A percentile compares a stretch with the other conserved stretches of the same genome.
Evolutionary conservation across 2,329 filamentous ascomycete genomes (phyloP).

Genomic region (Penicillium sp.): DNA sequence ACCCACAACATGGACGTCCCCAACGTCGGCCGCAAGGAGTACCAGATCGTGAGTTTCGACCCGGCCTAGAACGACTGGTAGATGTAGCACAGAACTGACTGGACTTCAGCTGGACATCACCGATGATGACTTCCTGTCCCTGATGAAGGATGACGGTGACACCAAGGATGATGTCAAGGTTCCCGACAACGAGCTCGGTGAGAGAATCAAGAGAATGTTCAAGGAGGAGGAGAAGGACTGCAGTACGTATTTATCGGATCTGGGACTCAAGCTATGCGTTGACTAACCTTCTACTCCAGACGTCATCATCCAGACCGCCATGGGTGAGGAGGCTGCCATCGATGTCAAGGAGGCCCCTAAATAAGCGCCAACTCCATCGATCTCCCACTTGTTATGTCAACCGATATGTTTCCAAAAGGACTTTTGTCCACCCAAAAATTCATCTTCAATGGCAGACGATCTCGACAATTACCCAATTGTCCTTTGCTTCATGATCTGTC

Average conservation of each 20-base stretch:
- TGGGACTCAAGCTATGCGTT: no score
- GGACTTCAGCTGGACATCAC: slow-evolving; percentile 73
- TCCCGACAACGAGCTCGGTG: slow-evolving; percentile 81
- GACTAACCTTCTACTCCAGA: slow-evolving; percentile 47
- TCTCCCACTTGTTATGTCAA: slow-evolving; percentile 27
- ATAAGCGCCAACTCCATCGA: slow-evolving; percentile 22
- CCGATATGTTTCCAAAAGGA: slow-evolving; percentile 27
- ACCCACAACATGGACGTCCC: slow-evolving; percentile 86
- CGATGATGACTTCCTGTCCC: slow-evolving; percentile 89
- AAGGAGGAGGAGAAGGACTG: slow-evolving; percentile 79
- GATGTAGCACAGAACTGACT: not conserved
- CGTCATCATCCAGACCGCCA: slow-evolving; percentile 86
- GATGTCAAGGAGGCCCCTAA: slow-evolving; percentile 84
- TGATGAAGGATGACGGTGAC: slow-evolving; percentile 80
- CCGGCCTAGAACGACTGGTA: not conserved
- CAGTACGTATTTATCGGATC: slow-evolving; percentile 60
- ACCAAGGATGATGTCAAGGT: slow-evolving; percentile 94
- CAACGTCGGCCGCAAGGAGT: slow-evolving; percentile 83
- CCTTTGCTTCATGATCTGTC: slow-evolving; percentile 21
- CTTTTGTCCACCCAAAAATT: slow-evolving; percentile 19
- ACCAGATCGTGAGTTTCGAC: slow-evolving; percentile 72
- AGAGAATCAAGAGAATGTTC: slow-evolving; percentile 80
- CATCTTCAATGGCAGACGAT: slow-evolving; percentile 25
- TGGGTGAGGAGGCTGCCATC: slow-evolving; percentile 89
- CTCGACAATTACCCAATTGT: slow-evolving; percentile 21